These are phyloP conservation scores for Penicillium daleae DNA, from an alignment of 495 filamentous ascomycete genomes.

Conservation along the genomic window DNA sequence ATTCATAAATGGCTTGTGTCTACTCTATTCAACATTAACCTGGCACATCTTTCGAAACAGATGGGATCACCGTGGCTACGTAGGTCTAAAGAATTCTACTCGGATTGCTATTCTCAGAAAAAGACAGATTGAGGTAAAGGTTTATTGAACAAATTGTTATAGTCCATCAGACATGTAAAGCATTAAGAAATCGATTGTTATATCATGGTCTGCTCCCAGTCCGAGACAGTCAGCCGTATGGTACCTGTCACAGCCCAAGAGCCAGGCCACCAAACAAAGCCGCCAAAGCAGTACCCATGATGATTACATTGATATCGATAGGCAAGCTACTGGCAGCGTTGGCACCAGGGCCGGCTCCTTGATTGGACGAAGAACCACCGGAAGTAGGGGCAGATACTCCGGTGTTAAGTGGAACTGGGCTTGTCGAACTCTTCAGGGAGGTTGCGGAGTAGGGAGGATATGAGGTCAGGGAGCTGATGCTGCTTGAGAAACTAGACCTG, in stretches of 20 bases:
- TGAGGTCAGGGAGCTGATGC: slow-evolving; percentile 6
- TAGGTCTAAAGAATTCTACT: neutral
- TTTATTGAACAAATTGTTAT: neutral
- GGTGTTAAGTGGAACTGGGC: slow-evolving; percentile 15
- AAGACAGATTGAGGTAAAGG: neutral
- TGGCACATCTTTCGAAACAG: too few species aligned
- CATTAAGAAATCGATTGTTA: neutral
- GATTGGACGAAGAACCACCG: neutral
- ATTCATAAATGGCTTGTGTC: too few species aligned
- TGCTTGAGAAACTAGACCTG: slow-evolving; percentile 5
- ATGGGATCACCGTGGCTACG: neutral
- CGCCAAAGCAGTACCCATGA: slow-evolving; percentile 12
- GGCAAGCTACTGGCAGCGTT: neutral
- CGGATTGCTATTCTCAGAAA: too few species aligned
- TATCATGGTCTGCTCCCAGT: neutral
- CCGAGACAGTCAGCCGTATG: too few species aligned
- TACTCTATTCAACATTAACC: too few species aligned
- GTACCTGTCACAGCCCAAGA: slow-evolving; percentile 22
- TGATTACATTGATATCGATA: neutral
- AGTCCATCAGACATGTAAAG: slow-evolving; percentile 4
- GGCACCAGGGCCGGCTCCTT: neutral
- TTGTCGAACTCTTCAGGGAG: slow-evolving; percentile 19
- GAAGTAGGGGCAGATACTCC: neutral
- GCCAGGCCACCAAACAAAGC: slow-evolving; percentile 24
- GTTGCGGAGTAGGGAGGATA: slow-evolving; percentile 24